These are phyloP conservation scores for Claviceps africana DNA, from an alignment of 2,329 filamentous ascomycete genomes.

Conservation along the genomic window DNA sequence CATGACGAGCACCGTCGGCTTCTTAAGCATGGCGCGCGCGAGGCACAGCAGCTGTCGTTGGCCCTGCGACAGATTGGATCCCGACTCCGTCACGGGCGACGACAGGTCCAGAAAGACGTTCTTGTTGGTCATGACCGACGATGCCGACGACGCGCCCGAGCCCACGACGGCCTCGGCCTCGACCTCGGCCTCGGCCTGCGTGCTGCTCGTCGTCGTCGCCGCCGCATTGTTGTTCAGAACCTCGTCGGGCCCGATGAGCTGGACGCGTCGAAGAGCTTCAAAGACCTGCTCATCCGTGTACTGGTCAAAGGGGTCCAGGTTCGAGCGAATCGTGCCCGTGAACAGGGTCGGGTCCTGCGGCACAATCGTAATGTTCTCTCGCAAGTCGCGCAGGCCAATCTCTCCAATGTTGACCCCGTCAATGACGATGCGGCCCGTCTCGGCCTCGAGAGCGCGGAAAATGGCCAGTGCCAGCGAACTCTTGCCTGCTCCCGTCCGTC, in stretches of 20 bases:
- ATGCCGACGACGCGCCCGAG: conserved; percentile 14
- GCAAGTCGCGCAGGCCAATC: conserved; percentile 86
- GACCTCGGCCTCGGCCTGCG: conserved; percentile 7
- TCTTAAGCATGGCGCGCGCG: conserved; percentile 81
- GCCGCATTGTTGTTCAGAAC: conserved; percentile 8
- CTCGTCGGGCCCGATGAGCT: conserved; percentile 59
- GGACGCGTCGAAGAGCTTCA: conserved; percentile 70
- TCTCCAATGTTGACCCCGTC: conserved; percentile 80
- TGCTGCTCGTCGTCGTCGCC: conserved; percentile 7
- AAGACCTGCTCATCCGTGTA: conserved; percentile 90
- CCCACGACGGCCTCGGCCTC: conserved; percentile 5
- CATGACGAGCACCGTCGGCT: conserved; percentile 91
- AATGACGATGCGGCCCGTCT: conserved; percentile 76
- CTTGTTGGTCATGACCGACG: conserved; percentile 57
- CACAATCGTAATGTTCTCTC: conserved; percentile 91
- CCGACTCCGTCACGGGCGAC: conserved; percentile 75
- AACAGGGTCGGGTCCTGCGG: conserved; percentile 95
- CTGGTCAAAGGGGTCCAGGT: conserved; percentile 79
- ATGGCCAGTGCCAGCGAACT: conserved; percentile 86
- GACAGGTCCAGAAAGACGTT: conserved; percentile 85
- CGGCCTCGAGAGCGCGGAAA: conserved; percentile 86
- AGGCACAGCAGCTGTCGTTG: conserved; percentile 91
- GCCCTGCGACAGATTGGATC: conserved; percentile 87
- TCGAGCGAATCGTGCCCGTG: conserved; percentile 78
- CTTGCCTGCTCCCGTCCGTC: conserved; percentile 90